Conservation (phyloP, 208 protist genomes). For the Acanthamoeba pearcei region DNA sequence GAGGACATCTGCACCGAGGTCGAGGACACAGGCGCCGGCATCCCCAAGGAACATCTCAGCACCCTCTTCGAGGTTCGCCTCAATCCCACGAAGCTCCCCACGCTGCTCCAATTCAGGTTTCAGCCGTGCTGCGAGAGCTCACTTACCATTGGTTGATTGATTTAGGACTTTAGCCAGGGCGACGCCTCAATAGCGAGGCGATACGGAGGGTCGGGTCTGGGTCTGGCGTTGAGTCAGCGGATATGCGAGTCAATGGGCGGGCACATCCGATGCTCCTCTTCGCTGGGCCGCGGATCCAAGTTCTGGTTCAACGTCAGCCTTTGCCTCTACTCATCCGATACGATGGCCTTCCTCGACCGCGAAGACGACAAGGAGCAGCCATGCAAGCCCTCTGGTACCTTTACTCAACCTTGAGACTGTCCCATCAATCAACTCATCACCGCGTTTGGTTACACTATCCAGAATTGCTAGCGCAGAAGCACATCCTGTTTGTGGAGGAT, state of each 20-base stretch:
- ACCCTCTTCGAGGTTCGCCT: conserved; percentile 73
- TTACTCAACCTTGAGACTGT: too few relatives aligned
- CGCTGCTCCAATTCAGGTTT: too few relatives aligned
- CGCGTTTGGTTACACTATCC: background rate
- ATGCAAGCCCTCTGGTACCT: background rate
- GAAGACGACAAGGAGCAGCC: background rate
- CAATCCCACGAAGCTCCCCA: background rate
- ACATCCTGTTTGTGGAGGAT: conserved; percentile 46
- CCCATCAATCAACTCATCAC: too few relatives aligned
- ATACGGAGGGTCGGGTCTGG: conserved; percentile 43
- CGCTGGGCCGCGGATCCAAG: conserved; percentile 17
- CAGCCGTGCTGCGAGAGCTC: too few relatives aligned
- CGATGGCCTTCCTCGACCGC: background rate
- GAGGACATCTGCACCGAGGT: conserved; percentile 67
- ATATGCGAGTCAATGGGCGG: conserved; percentile 62
- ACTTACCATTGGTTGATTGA: background rate
- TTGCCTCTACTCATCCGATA: background rate
- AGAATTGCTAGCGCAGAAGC: background rate
- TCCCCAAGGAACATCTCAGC: conserved; percentile 71
- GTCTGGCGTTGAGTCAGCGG: background rate
- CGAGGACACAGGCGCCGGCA: conserved; percentile 81
- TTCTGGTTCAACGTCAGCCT: conserved; percentile 38
- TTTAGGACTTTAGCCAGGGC: conserved; percentile 46
- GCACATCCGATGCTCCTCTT: background rate
- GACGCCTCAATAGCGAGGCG: background rate